Conservation (phyloP, 2,329 filamentous ascomycete species). For the Seiridium unicorne region DNA sequence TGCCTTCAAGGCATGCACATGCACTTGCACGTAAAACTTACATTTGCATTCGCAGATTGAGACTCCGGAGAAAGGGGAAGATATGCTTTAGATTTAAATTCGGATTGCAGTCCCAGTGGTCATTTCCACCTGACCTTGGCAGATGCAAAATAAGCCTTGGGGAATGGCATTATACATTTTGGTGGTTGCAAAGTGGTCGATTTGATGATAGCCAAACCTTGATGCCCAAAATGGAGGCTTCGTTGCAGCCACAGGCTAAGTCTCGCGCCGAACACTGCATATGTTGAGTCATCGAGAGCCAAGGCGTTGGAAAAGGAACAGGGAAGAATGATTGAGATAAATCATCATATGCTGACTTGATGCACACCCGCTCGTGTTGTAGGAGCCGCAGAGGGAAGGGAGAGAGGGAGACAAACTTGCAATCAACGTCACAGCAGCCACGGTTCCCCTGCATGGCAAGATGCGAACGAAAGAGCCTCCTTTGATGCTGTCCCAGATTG, state of each 20-base stretch:
- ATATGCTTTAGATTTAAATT: too few species aligned
- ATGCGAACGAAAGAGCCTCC: too few species aligned
- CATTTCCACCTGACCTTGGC: too few species aligned
- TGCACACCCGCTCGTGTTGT: neutral
- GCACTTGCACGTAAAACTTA: too few species aligned
- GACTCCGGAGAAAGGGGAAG: too few species aligned
- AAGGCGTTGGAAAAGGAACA: neutral
- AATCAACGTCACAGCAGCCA: too few species aligned
- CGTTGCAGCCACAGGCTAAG: neutral
- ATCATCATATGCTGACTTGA: neutral
- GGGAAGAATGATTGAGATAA: neutral
- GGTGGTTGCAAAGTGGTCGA: neutral
- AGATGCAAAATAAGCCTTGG: neutral
- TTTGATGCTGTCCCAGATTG: too few species aligned
- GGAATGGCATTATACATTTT: neutral
- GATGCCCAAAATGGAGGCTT: neutral
- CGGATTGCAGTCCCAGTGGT: too few species aligned
- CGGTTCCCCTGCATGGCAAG: too few species aligned
- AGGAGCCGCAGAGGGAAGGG: neutral
- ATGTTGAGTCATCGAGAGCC: neutral
- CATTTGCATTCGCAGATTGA: too few species aligned
- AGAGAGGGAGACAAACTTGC: neutral
- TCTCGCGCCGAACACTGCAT: neutral
- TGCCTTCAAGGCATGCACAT: too few species aligned
- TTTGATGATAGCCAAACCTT: neutral